Evolutionary conservation across 371 early-diverging fungal genomes (phyloP).

Genomic region (Mortierella sp.): DNA sequence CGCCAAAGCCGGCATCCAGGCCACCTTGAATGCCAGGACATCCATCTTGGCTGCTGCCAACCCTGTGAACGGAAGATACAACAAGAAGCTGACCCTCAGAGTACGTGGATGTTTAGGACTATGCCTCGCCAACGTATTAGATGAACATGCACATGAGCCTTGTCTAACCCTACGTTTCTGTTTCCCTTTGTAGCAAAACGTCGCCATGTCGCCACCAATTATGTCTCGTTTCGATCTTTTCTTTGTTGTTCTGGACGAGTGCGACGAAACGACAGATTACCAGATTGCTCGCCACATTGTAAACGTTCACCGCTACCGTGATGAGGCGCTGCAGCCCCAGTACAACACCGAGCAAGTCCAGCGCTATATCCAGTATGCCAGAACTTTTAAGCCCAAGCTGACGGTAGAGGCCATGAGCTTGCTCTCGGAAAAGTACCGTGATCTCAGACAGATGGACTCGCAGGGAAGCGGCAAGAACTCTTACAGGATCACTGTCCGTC

Average conservation of each 20-base stretch:
- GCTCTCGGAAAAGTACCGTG: conserved; percentile 91
- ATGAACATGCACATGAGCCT: not conserved
- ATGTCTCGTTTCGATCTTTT: conserved; percentile 99
- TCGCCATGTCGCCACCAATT: conserved; percentile 98
- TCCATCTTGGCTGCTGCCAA: conserved; percentile 99
- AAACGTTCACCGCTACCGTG: conserved; percentile 87
- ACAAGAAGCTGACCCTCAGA: conserved; percentile 92
- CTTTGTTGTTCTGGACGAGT: conserved; percentile 98
- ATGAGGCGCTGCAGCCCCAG: conserved; percentile 74
- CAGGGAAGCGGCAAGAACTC: conserved; percentile 82
- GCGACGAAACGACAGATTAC: conserved; percentile 92
- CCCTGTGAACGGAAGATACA: conserved; percentile 98
- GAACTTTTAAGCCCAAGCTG: conserved; percentile 89
- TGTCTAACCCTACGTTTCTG: conserved; percentile 15
- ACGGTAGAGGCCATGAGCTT: conserved; percentile 84
- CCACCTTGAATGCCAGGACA: conserved; percentile 98
- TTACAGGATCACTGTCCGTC: conserved; percentile 98
- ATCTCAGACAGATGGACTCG: conserved; percentile 92
- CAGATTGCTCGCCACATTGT: conserved; percentile 97
- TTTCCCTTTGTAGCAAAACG: conserved; percentile 86
- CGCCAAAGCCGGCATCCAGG: conserved; percentile 99
- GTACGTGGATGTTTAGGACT: conserved; percentile 55
- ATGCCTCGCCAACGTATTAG: not conserved
- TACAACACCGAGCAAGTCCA: conserved; percentile 86
- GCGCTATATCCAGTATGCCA: conserved; percentile 92